phyloP scores from a whole-genome alignment of 371 early-diverging fungal species.

The Mucor velutinosus region DNA sequence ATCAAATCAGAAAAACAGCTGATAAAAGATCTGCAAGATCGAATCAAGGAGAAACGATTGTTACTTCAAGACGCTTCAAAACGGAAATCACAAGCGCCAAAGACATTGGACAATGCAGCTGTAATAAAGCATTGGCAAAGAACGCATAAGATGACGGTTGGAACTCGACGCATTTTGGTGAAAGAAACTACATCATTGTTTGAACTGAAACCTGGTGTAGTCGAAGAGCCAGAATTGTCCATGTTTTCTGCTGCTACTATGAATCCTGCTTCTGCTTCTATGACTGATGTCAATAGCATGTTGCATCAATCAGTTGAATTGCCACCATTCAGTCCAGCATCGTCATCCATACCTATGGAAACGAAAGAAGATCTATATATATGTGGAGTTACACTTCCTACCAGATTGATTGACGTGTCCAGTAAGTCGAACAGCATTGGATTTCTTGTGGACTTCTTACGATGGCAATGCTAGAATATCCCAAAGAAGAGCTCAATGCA shows the following conservation, averaged over 20 bases:
- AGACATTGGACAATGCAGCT: not conserved
- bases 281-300: not conserved
- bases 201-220: constrained; percentile 49
- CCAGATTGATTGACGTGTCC: constrained; percentile 44
- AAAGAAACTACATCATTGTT: constrained; percentile 61
- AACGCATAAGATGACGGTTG: constrained; percentile 37
- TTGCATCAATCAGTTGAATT: constrained; percentile 2
- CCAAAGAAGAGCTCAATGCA: constrained; percentile 80
- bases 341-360: not conserved
- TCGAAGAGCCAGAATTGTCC: constrained; percentile 17
- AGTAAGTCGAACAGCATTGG: constrained; percentile 27
- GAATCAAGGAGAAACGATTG: constrained; percentile 19
- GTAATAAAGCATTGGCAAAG: constrained; percentile 35
- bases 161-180: constrained; percentile 55
- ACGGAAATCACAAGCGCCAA: not conserved
- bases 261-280: not conserved
- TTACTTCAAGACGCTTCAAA: constrained; percentile 7
- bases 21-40: constrained; percentile 25
- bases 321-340: constrained; percentile 5
- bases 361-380: constrained; percentile 56
- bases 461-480: constrained; percentile 24
- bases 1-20: constrained; percentile 22
- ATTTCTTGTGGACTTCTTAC: not conserved
- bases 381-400: constrained; percentile 51
- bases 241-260: not conserved